Evolutionary conservation across 805 yeast species (phyloP).

Genomic region (Myxozyma geophila): DNA sequence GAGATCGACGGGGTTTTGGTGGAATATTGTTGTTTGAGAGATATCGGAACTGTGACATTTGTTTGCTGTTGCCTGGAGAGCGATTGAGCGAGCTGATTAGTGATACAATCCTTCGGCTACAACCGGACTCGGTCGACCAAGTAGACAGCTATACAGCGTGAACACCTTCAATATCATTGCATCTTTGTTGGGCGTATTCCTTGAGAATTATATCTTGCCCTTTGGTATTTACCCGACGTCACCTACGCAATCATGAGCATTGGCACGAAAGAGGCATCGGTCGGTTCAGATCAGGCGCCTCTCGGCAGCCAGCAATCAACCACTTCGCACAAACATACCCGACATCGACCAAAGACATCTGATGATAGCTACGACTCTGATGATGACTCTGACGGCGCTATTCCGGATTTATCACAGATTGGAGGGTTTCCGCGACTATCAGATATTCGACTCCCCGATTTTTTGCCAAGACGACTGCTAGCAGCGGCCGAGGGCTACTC

Average conservation of each 20-base stretch:
- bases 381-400: constrained; percentile 8
- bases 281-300: neutral
- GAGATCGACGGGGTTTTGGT: no score
- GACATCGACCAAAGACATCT: neutral
- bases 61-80: no score
- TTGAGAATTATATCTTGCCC: no score
- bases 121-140: no score
- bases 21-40: no score
- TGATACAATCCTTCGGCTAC: no score
- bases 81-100: no score
- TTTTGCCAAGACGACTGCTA: constrained; percentile 23
- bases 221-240: no score
- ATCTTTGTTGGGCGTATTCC: no score
- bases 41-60: no score
- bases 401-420: constrained; percentile 30
- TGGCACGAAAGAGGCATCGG: neutral
- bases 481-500: constrained; percentile 10
- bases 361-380: constrained; percentile 4
- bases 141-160: no score
- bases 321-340: neutral
- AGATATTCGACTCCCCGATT: constrained; percentile 27
- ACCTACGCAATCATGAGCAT: neutral
- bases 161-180: no score
- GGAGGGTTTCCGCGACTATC: constrained; percentile 34
- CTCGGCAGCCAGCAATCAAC: neutral